Base-by-base conservation (phyloP, 495 filamentous ascomycete species). In the Achaetomiella virescens region DNA sequence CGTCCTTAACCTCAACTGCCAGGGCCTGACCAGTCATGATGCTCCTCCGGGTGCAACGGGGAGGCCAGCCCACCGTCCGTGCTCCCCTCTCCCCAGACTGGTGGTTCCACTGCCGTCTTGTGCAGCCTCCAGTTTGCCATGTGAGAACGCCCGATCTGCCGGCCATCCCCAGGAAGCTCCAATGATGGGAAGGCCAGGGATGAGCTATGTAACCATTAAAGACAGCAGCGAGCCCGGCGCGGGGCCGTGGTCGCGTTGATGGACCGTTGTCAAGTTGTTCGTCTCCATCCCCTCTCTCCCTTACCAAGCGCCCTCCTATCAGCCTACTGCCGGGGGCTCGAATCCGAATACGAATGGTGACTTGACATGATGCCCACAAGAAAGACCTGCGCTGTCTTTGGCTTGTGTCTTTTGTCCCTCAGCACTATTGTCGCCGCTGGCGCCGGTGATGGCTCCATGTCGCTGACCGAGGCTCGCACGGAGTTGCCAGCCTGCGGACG, bases 401-500 rank as follows among this genome's bases (percentile, higher is more conserved):
- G 53, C 43, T 31, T 55, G 44, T 55, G 43, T n/a, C 43, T 55
- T 37, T 18, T 33, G 6, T 20, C 21, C 1, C 31, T 37, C 8
- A 18, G 31, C 43, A 46, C 14, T 21, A 29, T n/a, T 21, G 43
- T 36, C 44, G 31, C 43, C 24, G 53, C 44, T 21, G 43, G 18
- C 14, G 1, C 51, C 17, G 18, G 27, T 31, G 38, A 46, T 29
- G 43, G 33, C 24, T 15, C 53, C n/a, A 18, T 55, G 21, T 17
- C 8, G 18, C 10, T 55, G 42, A 29, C 2, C 6, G 43, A 55
- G 10, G 53, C 31, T n/a, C 18, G 15, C 10, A 9, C 22, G 6
- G 43, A 21, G 31, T 48, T 55, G 18, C 53, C 53, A 20, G 3
- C 20, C 33, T 55, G 53, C 33, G 53, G 25, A 15, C 42, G 43